Evolutionary conservation across 768 basidiomycete genomes (phyloP), one percentile per base, ranked within the genome.

Genomic region (Panus rudis): DNA sequence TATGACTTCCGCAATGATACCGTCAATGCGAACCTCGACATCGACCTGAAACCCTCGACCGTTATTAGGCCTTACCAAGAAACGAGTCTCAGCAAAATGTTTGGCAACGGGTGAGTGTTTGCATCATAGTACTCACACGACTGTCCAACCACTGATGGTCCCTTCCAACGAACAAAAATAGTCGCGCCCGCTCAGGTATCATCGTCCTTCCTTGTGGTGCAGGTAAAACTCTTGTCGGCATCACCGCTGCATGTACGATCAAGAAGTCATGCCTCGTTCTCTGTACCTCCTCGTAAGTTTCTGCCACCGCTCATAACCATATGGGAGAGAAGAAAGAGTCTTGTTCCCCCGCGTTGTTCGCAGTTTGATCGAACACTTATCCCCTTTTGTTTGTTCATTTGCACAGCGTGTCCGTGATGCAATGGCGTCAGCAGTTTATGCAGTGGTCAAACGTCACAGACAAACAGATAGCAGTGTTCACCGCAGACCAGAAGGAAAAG

Each of bases 1-100:
- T 99, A 99, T 59, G 96, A 99, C 63, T 99, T 98, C 72, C 75
- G 93, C 32, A 94, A 98, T 58, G 96, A 99, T 61, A 92, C 89
- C 0, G 69, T 92, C 52, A 99, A 99, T 59, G 78, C 96, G 22
- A 94, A 97, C 63, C 74, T 99, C 34, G 96, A 99, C 59, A 99
- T 99, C 45, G 96, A 99, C 63, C 77, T 99, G 42, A 99, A 99
- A 62, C 96, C 96, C 3, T 87, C 92, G 26, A 98, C 96, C 2
- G 86, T 94, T 48, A 96, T 99, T 59, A 78, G 96, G 42, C 92
- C 96, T 12, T 99, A 99, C 64, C 96, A 99, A 63, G 94, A 98
- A 66, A 99, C 96, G 41, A 92, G 89, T 59, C 69, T 99, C 32
- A 92, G 91, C 52, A 99, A 99, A 68, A 99, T 99, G 96, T 99